Evolutionary conservation across 192 early-diverging fungal genomes (phyloP), one percentile per base, ranked within the genome.

Genomic region (Coemansia nantahalensis): DNA sequence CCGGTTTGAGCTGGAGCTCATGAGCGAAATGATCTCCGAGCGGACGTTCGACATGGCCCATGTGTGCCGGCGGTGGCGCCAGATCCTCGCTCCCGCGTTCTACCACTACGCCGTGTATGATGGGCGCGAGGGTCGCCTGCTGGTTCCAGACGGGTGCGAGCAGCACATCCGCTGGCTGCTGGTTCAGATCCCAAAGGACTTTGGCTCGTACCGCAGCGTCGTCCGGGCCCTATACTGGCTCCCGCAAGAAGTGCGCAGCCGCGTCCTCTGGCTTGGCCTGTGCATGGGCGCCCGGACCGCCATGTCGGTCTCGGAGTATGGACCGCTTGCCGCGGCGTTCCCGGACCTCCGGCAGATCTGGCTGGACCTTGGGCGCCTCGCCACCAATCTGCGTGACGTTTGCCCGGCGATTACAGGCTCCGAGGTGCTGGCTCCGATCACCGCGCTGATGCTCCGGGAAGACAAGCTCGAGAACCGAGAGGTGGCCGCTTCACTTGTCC

Each of bases 261-360:
- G 33, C 19, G 26, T 67, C 13, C 6, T 26, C 19, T 67, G 64
- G 56, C 35, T 67, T 6, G 56, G 56, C 0, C 22, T 67, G 51
- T 54, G 51, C 17, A 51, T 67, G 64, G 44, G 39, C 14, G 37
- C 22, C 4, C 8, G 12, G 13, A 26, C 56, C 2, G 23, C 39
- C 16, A 39, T 67, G 0, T 67, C 64, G 3, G 35, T 35, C 32
- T 67, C 64, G 6, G 64, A 67, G 47, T 59, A 51, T 31, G 56
- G 64, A 12, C 51, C 64, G 12, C 42, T 67, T 28, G 45, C 47
- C 0, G 51, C 33, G 32, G 56, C 57, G 9, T 67, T 67, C 22
- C 64, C 64, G 10, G 51, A 37, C 4, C 33, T 58, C 21, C 18
- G 18, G 8, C 18, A 23, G 0, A 10, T 67, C 24, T 48, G 24